phyloP scores from a whole-genome alignment of 1,284 basidiomycete species.

The Ceratobasidium sp. region DNA sequence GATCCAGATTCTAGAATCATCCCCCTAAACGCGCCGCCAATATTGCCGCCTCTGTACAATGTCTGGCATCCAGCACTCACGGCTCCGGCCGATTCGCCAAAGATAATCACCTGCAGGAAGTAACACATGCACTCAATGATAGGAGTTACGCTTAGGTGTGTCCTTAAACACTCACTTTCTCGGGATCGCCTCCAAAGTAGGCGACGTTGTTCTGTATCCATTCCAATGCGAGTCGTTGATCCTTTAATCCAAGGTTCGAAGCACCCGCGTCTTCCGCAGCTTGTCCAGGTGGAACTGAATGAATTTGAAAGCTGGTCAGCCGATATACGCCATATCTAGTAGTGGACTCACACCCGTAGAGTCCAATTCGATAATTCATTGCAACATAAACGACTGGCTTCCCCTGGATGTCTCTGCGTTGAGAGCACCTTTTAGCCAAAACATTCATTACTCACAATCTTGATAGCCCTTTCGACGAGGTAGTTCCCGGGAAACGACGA shows the following conservation, averaged over 20 bases:
- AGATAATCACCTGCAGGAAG: constrained; percentile 45
- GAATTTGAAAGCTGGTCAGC: constrained; percentile 41
- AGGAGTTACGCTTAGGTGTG: too few species aligned
- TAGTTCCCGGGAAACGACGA: constrained; percentile 1
- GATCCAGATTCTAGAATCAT: constrained; percentile 49
- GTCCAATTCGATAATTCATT: constrained; percentile 54
- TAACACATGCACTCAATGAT: neutral
- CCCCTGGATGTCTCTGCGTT: constrained; percentile 12
- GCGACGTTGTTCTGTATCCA: constrained; percentile 65
- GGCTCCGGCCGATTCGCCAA: constrained; percentile 55
- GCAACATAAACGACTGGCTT: constrained; percentile 55
- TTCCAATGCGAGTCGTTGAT: constrained; percentile 62
- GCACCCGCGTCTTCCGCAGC: constrained; percentile 50
- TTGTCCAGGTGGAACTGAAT: constrained; percentile 54
- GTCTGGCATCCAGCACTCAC: constrained; percentile 50
- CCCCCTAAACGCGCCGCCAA: constrained; percentile 41
- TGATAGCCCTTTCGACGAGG: neutral
- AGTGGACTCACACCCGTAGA: constrained; percentile 33
- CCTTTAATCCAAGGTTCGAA: constrained; percentile 58
- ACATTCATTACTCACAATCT: neutral
- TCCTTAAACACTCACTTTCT: constrained; percentile 52
- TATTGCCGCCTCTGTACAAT: constrained; percentile 49
- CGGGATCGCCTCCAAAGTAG: constrained; percentile 63
- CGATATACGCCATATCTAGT: constrained; percentile 1
- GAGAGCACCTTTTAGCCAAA: neutral